Evolutionary conservation across 148 eudicot species (phyloP), one percentile per base, ranked within the genome.

Genomic region (Arctostaphylos glauca): DNA sequence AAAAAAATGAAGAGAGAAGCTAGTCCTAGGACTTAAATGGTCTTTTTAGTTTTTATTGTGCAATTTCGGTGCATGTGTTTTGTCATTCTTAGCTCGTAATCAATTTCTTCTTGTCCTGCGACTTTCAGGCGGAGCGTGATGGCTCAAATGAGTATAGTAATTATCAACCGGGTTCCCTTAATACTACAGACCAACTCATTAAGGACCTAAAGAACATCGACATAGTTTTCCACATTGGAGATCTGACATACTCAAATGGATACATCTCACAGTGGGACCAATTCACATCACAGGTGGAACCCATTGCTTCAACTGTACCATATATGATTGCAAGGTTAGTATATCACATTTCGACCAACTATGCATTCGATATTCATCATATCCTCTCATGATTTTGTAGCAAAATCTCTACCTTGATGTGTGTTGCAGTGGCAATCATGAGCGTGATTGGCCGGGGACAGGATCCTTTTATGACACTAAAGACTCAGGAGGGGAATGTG

Each of bases 181-280:
- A 91, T 79, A 94, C 97, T 44, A 94, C 99, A 0, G 92, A 92
- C 80, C 93, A 90, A 62, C 90, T 94, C 59, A 92, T 91, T 84
- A 88, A 89, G 46, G 97, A 96, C 81, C 87, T 93, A 6, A 38
- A 87, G 71, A 89, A 96, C 86, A 77, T 88, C 38, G 99, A 96
- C 87, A 89, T 92, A 48, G 94, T 94, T 41, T 93, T 94, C 84
- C 97, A 94, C 48, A 93, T 94, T 47, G 98, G 99, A 82, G 99
- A 93, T 80, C 53, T 96, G 19, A 19, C 87, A 6, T 96, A 96
- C 86, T 87, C 98, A 18, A 93, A 92, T 80, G 99, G 98, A 56
- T 96, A 96, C 38, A 84, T 94, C 52, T 96, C 99, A 10, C 94
- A 94, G 82, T 96, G 98, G 98, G 98, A 94, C 90, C 98, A 96